Percentiles rank a stretch among this genome's conserved stretches.
These are phyloP conservation scores for Apiospora kogelbergensis DNA, from an alignment of 2,329 filamentous ascomycete species.

Conservation along the genomic window DNA sequence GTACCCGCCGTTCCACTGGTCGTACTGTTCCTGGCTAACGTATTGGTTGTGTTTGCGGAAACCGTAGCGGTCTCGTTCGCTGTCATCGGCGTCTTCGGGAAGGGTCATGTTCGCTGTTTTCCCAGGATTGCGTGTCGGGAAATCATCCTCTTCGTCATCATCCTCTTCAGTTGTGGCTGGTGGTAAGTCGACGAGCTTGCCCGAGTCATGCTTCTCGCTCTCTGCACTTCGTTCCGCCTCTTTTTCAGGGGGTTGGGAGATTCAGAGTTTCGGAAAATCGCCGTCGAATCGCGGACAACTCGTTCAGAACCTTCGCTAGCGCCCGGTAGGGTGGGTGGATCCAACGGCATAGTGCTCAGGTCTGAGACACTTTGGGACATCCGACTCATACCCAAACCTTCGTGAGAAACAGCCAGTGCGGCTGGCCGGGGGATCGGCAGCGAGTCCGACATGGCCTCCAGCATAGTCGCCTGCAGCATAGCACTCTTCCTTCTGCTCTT, in stretches of 20 bases:
- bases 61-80: conserved; percentile 76
- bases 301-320: conserved; percentile 17
- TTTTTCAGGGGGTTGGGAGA: conserved; percentile 28
- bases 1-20: conserved; percentile 77
- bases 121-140: conserved; percentile 33
- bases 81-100: conserved; percentile 47
- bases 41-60: conserved; percentile 88
- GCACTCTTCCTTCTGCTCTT: conserved; percentile 35
- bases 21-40: conserved; percentile 74
- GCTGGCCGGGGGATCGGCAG: conserved; percentile 27
- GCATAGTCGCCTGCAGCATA: conserved; percentile 41
- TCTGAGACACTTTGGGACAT: conserved; percentile 1
- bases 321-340: conserved; percentile 8
- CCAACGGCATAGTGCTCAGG: neutral
- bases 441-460: conserved; percentile 41
- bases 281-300: conserved; percentile 36
- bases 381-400: neutral
- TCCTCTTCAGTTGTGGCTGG: conserved; percentile 27
- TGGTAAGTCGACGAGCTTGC: conserved; percentile 41
- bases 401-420: neutral
- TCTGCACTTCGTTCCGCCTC: conserved; percentile 16
- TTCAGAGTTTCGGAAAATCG: conserved; percentile 36
- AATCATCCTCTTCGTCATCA: conserved; percentile 54
- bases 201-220: conserved; percentile 49
- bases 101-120: conserved; percentile 21